phyloP scores from a whole-genome alignment of 768 basidiomycete species.

The Boletus reticulatus region DNA sequence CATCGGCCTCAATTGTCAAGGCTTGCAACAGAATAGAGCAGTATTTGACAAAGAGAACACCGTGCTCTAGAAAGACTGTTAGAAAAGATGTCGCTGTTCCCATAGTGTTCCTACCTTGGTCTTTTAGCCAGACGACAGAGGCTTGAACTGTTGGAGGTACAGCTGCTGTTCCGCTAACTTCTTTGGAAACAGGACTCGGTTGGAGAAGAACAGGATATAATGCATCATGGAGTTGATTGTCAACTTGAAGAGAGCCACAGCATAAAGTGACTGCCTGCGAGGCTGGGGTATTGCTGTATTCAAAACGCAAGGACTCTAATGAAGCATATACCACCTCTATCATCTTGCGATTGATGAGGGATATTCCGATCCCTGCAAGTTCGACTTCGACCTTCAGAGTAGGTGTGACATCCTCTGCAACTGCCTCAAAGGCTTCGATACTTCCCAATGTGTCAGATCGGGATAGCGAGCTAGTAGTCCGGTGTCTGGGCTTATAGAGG shows the following conservation, averaged over 20 bases:
- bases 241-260: conserved; percentile 87
- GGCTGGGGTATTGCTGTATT: conserved; percentile 75
- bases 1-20: conserved; percentile 93
- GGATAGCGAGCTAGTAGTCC: conserved; percentile 42
- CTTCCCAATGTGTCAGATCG: conserved; percentile 70
- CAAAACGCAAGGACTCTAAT: conserved; percentile 73
- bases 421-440: conserved; percentile 79
- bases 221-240: conserved; percentile 97
- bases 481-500: conserved; percentile 77
- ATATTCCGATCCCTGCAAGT: conserved; percentile 89
- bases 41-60: conserved; percentile 97
- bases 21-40: conserved; percentile 93
- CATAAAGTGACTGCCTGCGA: conserved; percentile 80
- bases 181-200: conserved; percentile 82
- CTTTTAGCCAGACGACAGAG: conserved; percentile 88
- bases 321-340: conserved; percentile 90
- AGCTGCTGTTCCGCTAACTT: conserved; percentile 71
- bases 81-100: neutral
- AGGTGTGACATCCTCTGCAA: conserved; percentile 69
- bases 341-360: conserved; percentile 83
- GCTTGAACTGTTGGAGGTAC: conserved; percentile 82
- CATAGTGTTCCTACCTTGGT: conserved; percentile 60
- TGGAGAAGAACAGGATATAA: conserved; percentile 93
- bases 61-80: conserved; percentile 65
- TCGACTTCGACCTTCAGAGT: conserved; percentile 68